Evolutionary conservation across 345 rosid species (phyloP), one percentile per base, ranked within the genome.

Genomic region (Raphanus raphanistrum): DNA sequence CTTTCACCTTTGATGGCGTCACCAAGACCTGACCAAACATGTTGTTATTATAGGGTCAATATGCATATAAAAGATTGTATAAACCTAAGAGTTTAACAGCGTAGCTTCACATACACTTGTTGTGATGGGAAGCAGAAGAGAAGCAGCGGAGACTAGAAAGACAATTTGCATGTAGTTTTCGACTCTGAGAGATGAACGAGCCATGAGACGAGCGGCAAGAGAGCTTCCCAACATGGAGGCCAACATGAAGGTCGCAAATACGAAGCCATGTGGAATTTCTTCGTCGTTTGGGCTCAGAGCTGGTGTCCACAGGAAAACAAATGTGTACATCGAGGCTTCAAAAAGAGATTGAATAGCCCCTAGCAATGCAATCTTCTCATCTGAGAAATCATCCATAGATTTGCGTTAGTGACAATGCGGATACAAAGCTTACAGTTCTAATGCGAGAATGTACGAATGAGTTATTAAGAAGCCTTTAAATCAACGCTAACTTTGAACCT

Each of bases 341-440:
- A 16, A 52, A 0, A 52, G 25, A 52, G 58, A 52, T 5, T 52
- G 58, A 16, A 52, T 52, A 15, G 4, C 25, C 0, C 58, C 98
- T 79, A 92, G 79, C 83, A 94, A 80, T 8, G 97, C 97, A 65
- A 94, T 94, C 83, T 92, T 94, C 75, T 94, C 98, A 89, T 94
- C 98, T 94, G 86, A 63, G 28, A 54, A 26, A 60, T 48, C 61
- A 64, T 15, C 11, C 55, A 71, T 60, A 63, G 35, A 15, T 7
- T 70, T 28, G 17, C 36, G 15, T 69, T 26, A 76, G 25, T 32
- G 66, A 58, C 7, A 21, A 29, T 5, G 54, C 70, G 25, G 35
- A 77, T 29, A 28, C 32, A 76, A 10, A 50, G 63, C 60, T 21
- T 55, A 3, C 2, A 55, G 4, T 7, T 8, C 21, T 6, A 31